A percentile compares a stretch with the other conserved stretches of the same genome.
These are phyloP conservation scores for Penicillium occitanis DNA, from an alignment of 2,329 filamentous ascomycete genomes.

Conservation along the genomic window DNA sequence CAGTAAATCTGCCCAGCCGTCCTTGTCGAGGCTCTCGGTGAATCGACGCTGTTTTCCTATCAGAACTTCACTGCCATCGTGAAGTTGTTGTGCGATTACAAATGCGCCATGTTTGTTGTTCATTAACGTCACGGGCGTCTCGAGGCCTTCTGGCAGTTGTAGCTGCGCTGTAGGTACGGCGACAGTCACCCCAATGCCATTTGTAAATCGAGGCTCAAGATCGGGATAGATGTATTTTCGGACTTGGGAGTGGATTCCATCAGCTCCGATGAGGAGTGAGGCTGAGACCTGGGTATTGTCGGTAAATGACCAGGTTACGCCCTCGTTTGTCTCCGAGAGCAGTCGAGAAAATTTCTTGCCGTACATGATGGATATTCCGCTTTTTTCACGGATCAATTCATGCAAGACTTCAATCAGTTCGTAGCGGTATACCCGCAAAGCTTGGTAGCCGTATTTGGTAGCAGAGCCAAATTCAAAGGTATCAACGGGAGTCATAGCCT, in stretches of 20 bases:
- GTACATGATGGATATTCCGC: constrained; percentile 40
- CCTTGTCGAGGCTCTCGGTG: constrained; percentile 9
- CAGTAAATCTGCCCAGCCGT: constrained; percentile 32
- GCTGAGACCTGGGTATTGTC: constrained; percentile 47
- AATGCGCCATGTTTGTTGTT: constrained; percentile 38
- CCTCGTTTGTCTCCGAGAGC: constrained; percentile 39
- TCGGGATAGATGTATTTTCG: constrained; percentile 54
- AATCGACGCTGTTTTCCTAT: constrained; percentile 34
- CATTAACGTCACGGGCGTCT: constrained; percentile 34
- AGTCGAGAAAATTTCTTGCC: constrained; percentile 51
- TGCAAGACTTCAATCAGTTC: constrained; percentile 13
- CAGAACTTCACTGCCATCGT: constrained; percentile 36
- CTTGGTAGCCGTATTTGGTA: constrained; percentile 10
- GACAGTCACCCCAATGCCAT: constrained; percentile 36
- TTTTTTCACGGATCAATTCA: background rate
- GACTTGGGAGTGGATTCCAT: constrained; percentile 61
- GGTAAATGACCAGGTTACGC: constrained; percentile 50
- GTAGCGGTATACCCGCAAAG: constrained; percentile 17
- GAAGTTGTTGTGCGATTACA: constrained; percentile 40
- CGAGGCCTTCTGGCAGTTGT: constrained; percentile 21
- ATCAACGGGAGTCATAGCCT: constrained; percentile 12
- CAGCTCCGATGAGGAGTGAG: constrained; percentile 55
- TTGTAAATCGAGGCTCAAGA: constrained; percentile 51
- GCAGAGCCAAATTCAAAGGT: constrained; percentile 18
- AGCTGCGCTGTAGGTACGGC: constrained; percentile 20